Conservation (phyloP, 2,329 filamentous ascomycete species). For the Ceratocystis huliohia region DNA sequence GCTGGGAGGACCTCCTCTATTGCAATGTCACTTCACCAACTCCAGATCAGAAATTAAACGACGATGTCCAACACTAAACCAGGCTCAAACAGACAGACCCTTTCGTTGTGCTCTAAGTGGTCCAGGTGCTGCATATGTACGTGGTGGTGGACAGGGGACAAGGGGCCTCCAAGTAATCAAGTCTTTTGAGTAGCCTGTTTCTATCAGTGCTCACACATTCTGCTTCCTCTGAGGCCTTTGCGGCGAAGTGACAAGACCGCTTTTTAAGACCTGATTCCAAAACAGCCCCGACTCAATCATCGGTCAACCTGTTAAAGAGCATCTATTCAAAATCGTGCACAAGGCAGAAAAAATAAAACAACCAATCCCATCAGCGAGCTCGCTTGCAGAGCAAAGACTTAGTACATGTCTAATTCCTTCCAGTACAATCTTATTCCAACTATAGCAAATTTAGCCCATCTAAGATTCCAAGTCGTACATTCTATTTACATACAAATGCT, state of each 20-base stretch:
- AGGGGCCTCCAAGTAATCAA: conserved; percentile 1
- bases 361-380: neutral
- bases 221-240: conserved; percentile 2
- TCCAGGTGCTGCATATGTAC: neutral
- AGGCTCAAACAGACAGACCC: neutral
- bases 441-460: neutral
- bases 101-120: neutral
- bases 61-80: neutral
- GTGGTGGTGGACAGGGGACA: neutral
- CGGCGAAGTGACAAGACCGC: neutral
- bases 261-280: conserved; percentile 4
- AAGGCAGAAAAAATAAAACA: neutral
- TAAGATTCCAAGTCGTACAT: neutral
- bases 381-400: neutral
- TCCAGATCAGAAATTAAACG: neutral
- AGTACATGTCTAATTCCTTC: neutral
- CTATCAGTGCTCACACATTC: neutral
- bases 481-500: neutral
- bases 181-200: neutral
- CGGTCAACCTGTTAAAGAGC: neutral
- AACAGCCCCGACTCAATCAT: neutral
- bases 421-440: neutral
- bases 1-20: neutral
- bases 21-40: neutral
- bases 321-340: neutral